Conservation (phyloP, 148 eudicot genomes). For the Pharnaceum exiguum region DNA sequence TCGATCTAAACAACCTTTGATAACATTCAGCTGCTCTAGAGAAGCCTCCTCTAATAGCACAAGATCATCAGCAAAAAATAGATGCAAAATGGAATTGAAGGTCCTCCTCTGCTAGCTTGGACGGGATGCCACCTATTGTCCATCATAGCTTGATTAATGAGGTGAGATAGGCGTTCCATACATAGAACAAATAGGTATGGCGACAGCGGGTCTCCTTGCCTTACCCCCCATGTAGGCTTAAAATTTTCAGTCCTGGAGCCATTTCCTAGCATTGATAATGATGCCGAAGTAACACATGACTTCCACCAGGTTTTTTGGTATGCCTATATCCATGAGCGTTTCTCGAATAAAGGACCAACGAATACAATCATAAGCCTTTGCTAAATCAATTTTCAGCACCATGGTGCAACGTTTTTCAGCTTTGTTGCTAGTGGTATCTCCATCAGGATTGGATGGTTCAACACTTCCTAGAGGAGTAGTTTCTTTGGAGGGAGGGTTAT, state of each 20-base stretch:
- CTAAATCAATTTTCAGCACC: no score
- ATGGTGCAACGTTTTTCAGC: no score
- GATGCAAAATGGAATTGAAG: neutral
- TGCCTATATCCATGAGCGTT: no score
- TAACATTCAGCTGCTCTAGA: neutral
- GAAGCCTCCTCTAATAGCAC: neutral
- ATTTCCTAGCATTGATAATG: no score
- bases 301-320: no score
- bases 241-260: neutral
- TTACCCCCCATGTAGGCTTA: neutral
- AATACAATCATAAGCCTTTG: no score
- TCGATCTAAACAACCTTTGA: neutral
- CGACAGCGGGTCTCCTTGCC: conserved; percentile 11
- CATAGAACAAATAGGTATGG: conserved; percentile 3
- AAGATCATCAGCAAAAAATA: neutral
- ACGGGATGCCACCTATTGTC: neutral
- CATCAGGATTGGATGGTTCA: no score
- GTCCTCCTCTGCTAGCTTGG: neutral
- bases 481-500: no score
- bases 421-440: no score
- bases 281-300: no score
- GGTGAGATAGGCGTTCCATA: neutral
- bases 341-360: no score
- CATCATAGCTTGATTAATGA: neutral
- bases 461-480: no score